These are phyloP conservation scores for Malania oleifera DNA, from an alignment of 164 flowering plant species.

Conservation along the genomic window DNA sequence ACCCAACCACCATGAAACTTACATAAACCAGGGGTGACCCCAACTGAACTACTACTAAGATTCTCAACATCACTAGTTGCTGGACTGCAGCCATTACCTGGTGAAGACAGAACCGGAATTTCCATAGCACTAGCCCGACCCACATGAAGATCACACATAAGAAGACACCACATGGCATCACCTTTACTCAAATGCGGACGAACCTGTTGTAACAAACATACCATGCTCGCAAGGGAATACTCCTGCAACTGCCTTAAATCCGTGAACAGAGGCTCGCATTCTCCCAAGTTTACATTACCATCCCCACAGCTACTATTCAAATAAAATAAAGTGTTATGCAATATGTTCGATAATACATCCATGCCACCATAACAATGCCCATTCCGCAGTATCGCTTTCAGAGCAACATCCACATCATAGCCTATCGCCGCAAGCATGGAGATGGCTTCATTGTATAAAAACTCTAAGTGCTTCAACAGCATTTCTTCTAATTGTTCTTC, in stretches of 20 bases:
- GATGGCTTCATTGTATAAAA: slow-evolving; percentile 64
- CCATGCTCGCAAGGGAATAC: slow-evolving; percentile 77
- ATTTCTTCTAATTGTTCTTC: slow-evolving; percentile 78
- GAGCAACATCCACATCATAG: slow-evolving; percentile 62
- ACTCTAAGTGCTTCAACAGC: slow-evolving; percentile 59
- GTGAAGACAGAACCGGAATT: slow-evolving; percentile 40
- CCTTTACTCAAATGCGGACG: slow-evolving; percentile 80
- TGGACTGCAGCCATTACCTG: slow-evolving; percentile 15
- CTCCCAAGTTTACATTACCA: slow-evolving; percentile 37
- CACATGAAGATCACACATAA: slow-evolving; percentile 92
- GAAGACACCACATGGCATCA: slow-evolving; percentile 97
- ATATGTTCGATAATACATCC: slow-evolving; percentile 71
- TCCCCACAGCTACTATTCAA: slow-evolving; percentile 32
- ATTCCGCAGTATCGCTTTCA: slow-evolving; percentile 60
- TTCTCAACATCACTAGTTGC: slow-evolving; percentile 24
- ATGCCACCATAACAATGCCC: slow-evolving; percentile 91
- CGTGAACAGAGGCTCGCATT: slow-evolving; percentile 38
- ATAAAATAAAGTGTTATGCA: slow-evolving; percentile 71
- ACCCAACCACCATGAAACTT: slow-evolving; percentile 88
- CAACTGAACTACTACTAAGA: slow-evolving; percentile 28
- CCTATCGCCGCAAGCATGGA: slow-evolving; percentile 58
- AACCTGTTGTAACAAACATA: slow-evolving; percentile 70
- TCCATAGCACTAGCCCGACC: slow-evolving; percentile 82
- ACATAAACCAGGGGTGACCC: slow-evolving; percentile 50
- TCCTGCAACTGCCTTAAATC: slow-evolving; percentile 84